Evolutionary conservation across 2,329 filamentous ascomycete species (phyloP).

Genomic region (Colletotrichum sp.): DNA sequence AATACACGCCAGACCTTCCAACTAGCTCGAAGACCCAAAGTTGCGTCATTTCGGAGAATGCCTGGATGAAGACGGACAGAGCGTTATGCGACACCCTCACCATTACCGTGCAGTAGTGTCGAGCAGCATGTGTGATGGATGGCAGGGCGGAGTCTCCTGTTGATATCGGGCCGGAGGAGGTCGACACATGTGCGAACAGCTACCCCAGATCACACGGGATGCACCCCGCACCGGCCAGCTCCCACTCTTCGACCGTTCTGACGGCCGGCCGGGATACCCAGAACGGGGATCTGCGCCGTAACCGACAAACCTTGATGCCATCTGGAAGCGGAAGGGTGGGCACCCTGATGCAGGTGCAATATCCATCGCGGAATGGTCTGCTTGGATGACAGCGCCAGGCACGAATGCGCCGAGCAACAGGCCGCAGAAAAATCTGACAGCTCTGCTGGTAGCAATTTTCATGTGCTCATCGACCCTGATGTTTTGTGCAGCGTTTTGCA

Average conservation of each 20-base stretch:
- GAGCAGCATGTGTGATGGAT: neutral
- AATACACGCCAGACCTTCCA: neutral
- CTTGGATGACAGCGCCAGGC: conserved; percentile 4
- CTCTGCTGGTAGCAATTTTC: neutral
- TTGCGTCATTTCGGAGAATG: neutral
- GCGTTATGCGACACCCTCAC: neutral
- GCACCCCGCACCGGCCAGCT: conserved; percentile 14
- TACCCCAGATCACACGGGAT: conserved; percentile 20
- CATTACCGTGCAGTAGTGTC: conserved; percentile 4
- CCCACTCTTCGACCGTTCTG: conserved; percentile 1
- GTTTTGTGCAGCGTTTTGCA: neutral
- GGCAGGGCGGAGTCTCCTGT: conserved; percentile 21
- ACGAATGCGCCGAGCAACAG: conserved; percentile 14
- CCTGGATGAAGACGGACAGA: neutral
- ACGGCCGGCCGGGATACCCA: conserved; percentile 3
- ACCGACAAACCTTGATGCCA: conserved; percentile 17
- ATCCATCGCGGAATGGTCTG: neutral
- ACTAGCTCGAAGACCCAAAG: neutral
- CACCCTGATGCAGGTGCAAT: conserved; percentile 8
- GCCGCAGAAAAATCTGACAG: neutral
- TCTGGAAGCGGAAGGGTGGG: neutral
- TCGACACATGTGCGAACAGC: conserved; percentile 1
- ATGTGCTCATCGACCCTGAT: neutral
- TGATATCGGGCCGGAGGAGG: conserved; percentile 17
- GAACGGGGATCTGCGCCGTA: conserved; percentile 13